These are phyloP conservation scores for Vanderwaltozyma tropicalis DNA, from an alignment of 805 yeast genomes.

Conservation along the genomic window DNA sequence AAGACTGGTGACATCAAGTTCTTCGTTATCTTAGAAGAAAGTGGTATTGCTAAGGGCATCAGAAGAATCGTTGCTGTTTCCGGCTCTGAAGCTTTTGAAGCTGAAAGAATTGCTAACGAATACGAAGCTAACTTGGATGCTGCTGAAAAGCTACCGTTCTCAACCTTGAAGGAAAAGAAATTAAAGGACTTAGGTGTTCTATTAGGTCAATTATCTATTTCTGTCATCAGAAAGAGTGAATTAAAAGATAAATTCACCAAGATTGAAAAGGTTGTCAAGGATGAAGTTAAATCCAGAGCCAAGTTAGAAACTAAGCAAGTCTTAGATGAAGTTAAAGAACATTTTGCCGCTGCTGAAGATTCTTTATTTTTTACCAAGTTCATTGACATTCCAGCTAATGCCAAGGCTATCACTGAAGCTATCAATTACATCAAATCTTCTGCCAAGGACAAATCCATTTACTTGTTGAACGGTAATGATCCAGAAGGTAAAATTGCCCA, in stretches of 20 bases:
- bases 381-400: conserved; percentile 65
- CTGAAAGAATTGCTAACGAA: conserved; percentile 72
- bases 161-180: conserved; percentile 67
- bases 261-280: conserved; percentile 80
- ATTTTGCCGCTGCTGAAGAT: conserved; percentile 45
- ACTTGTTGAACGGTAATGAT: conserved; percentile 62
- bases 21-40: conserved; percentile 81
- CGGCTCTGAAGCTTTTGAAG: conserved; percentile 82
- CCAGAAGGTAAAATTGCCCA: conserved; percentile 76
- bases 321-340: conserved; percentile 61
- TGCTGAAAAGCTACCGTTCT: conserved; percentile 55
- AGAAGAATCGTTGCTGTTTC: conserved; percentile 97
- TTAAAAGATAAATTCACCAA: conserved; percentile 64
- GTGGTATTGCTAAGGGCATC: conserved; percentile 97
- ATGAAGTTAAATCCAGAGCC: conserved; percentile 76
- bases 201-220: conserved; percentile 71
- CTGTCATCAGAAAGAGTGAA: conserved; percentile 68
- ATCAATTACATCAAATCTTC: conserved; percentile 72
- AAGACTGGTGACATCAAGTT: conserved; percentile 91
- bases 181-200: conserved; percentile 78
- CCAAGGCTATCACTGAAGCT: conserved; percentile 92
- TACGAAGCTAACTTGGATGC: conserved; percentile 51
- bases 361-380: conserved; percentile 55
- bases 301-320: conserved; percentile 81
- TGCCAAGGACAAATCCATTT: conserved; percentile 63